phyloP scores from a whole-genome alignment of 2,329 filamentous ascomycete species.

The Beauveria bassiana region DNA sequence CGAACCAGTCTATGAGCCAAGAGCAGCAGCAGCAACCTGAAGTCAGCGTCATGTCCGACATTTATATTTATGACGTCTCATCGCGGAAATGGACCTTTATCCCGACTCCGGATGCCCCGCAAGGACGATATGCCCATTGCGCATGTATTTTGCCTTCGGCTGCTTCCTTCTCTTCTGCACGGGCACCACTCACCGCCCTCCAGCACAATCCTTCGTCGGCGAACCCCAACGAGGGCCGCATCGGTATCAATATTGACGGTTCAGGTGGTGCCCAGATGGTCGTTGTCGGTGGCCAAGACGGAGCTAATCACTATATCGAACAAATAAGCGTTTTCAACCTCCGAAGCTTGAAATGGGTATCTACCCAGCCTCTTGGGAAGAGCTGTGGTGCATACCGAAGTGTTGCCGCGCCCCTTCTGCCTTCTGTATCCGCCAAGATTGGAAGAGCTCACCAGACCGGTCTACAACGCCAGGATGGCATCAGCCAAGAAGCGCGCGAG shows the following conservation, averaged over 20 bases:
- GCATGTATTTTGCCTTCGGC: conserved; percentile 86
- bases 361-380: conserved; percentile 76
- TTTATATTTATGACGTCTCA: conserved; percentile 86
- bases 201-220: conserved; percentile 78
- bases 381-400: conserved; percentile 95
- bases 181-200: conserved; percentile 76
- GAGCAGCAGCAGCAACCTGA: conserved; percentile 63
- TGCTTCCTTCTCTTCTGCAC: conserved; percentile 76
- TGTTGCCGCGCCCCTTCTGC: conserved; percentile 77
- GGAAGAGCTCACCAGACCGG: conserved; percentile 48
- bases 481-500: conserved; percentile 47
- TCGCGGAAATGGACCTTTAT: conserved; percentile 81
- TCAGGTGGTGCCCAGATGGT: conserved; percentile 94
- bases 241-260: conserved; percentile 85
- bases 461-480: conserved; percentile 34
- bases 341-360: conserved; percentile 90
- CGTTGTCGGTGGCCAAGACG: conserved; percentile 92
- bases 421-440: conserved; percentile 56
- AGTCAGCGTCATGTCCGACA: conserved; percentile 95
- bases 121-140: conserved; percentile 94
- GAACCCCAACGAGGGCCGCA: conserved; percentile 79
- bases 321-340: conserved; percentile 98
- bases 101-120: conserved; percentile 70
- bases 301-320: conserved; percentile 97
- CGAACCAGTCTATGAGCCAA: conserved; percentile 37